Conservation (phyloP, 2,329 filamentous ascomycete genomes). For the Colletotrichum sansevieriae region DNA sequence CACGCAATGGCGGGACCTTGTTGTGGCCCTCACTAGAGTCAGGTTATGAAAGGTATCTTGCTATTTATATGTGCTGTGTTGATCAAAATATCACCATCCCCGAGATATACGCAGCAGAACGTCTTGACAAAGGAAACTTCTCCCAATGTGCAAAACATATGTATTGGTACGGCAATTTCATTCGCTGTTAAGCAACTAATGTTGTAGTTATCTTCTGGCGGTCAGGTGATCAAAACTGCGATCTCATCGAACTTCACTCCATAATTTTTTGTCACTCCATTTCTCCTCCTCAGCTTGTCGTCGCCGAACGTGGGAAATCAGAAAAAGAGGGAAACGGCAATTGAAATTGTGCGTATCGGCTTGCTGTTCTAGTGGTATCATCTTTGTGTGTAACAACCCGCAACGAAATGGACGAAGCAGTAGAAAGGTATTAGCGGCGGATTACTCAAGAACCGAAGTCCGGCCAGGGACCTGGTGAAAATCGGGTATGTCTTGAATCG, state of each 20-base stretch:
- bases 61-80: too few relatives aligned
- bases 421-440: slow-evolving; percentile 36
- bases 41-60: too few relatives aligned
- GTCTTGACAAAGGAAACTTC: too few relatives aligned
- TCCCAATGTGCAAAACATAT: too few relatives aligned
- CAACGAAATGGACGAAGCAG: slow-evolving; percentile 36
- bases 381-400: slow-evolving; percentile 40
- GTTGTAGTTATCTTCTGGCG: neutral
- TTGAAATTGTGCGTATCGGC: slow-evolving; percentile 37
- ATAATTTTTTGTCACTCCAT: neutral
- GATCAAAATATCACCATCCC: too few relatives aligned
- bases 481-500: slow-evolving; percentile 10
- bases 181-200: slow-evolving; percentile 19
- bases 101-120: too few relatives aligned
- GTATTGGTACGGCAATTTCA: too few relatives aligned
- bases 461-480: slow-evolving; percentile 20
- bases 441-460: slow-evolving; percentile 23
- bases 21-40: too few relatives aligned
- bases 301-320: neutral
- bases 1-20: too few relatives aligned
- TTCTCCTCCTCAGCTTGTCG: neutral
- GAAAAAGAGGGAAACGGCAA: slow-evolving; percentile 16
- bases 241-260: neutral
- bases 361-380: slow-evolving; percentile 45
- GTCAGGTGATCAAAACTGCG: neutral